Conservation (phyloP, 2,329 filamentous ascomycete genomes). For the Fusarium nanum region DNA sequence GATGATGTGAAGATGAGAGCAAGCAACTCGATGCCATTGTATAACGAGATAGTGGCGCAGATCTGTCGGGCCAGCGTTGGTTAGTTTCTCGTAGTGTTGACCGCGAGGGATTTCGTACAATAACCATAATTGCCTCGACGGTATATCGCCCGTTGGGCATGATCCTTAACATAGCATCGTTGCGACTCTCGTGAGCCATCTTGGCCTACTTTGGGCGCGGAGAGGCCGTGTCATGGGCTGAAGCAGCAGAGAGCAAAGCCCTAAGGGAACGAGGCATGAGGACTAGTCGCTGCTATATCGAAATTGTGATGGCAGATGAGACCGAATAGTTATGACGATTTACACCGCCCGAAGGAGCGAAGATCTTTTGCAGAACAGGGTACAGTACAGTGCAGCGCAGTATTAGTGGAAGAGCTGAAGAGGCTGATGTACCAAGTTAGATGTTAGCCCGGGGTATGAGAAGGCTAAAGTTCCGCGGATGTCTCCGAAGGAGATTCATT, state of each 20-base stretch:
- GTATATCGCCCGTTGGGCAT: slow-evolving; percentile 17
- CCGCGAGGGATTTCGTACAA: slow-evolving; percentile 21
- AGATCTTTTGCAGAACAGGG: not conserved
- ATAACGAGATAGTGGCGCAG: slow-evolving; percentile 29
- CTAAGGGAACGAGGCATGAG: slow-evolving; percentile 1
- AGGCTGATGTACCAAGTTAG: slow-evolving; percentile 11
- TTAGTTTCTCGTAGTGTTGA: not conserved
- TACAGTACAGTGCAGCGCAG: not conserved
- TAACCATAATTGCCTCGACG: slow-evolving; percentile 33
- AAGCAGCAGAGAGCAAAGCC: not conserved
- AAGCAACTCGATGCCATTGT: slow-evolving; percentile 34
- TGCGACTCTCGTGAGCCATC: slow-evolving; percentile 20
- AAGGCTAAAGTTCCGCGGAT: slow-evolving; percentile 5
- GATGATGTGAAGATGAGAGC: slow-evolving; percentile 35
- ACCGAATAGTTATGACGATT: slow-evolving; percentile 8
- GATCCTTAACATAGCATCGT: slow-evolving; percentile 13
- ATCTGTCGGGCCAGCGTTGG: slow-evolving; percentile 12
- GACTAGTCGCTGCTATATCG: not conserved
- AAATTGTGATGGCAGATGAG: not conserved
- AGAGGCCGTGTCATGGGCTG: slow-evolving; percentile 19
- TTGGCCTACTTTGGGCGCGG: slow-evolving; percentile 14
- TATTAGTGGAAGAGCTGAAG: not conserved
- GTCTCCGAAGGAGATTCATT: slow-evolving; percentile 16
- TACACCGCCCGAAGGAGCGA: not conserved
- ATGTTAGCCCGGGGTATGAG: not conserved